Conservation (phyloP, 1,284 basidiomycete species). For the Apiotrichum akiyoshidainum region DNA sequence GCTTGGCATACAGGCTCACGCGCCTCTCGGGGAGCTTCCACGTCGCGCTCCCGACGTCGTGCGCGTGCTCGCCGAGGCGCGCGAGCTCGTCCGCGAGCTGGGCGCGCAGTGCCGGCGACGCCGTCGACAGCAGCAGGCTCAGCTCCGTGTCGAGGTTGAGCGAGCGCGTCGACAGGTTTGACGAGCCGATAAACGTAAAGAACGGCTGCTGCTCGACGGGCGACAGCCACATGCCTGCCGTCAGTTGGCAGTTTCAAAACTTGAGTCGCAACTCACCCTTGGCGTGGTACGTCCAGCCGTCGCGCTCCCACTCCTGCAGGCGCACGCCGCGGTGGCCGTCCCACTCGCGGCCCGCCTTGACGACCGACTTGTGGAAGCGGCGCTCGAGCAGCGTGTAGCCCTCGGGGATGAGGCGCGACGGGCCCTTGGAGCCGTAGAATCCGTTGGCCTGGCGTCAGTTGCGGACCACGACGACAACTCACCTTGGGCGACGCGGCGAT, state of each 20-base stretch:
- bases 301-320: slow-evolving; percentile 79
- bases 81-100: slow-evolving; percentile 54
- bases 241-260: no score
- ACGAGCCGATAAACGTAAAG: slow-evolving; percentile 88
- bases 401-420: slow-evolving; percentile 90
- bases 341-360: slow-evolving; percentile 57
- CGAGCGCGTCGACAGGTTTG: slow-evolving; percentile 90
- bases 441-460: slow-evolving; percentile 74
- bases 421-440: slow-evolving; percentile 82
- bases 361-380: slow-evolving; percentile 71
- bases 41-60: slow-evolving; percentile 52
- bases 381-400: slow-evolving; percentile 88
- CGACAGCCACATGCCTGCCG: slow-evolving; percentile 79
- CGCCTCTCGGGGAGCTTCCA: slow-evolving; percentile 58
- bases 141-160: slow-evolving; percentile 89
- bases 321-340: slow-evolving; percentile 57
- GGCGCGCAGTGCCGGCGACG: slow-evolving; percentile 51
- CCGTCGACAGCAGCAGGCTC: slow-evolving; percentile 77
- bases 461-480: slow-evolving; percentile 19
- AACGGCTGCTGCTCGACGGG: slow-evolving; percentile 53
- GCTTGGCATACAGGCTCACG: slow-evolving; percentile 67
- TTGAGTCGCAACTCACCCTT: slow-evolving; percentile 79
- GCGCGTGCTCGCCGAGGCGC: slow-evolving; percentile 50
- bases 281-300: slow-evolving; percentile 98
- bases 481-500: slow-evolving; percentile 86